Evolutionary conservation across 2,329 filamentous ascomycete genomes (phyloP).

Genomic region (Incumbomyces lentus): DNA sequence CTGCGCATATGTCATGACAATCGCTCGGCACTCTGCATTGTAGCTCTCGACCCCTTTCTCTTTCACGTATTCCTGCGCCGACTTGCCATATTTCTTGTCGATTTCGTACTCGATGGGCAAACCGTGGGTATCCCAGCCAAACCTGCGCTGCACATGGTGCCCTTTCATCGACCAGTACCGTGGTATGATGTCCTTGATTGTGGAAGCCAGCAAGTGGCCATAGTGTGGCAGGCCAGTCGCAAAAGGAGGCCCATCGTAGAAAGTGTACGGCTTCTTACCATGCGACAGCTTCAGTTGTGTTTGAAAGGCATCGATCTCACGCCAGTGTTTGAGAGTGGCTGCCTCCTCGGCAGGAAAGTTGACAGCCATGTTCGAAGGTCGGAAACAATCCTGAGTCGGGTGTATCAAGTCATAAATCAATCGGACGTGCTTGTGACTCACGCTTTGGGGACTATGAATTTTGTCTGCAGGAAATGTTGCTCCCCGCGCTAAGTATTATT

Average conservation of each 20-base stretch:
- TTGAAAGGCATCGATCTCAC: conserved; percentile 82
- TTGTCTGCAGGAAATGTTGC: no score
- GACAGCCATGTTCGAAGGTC: conserved; percentile 56
- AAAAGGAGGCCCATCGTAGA: conserved; percentile 79
- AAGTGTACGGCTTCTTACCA: conserved; percentile 76
- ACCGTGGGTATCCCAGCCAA: conserved; percentile 85
- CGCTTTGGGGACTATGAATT: no score
- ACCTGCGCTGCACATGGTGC: conserved; percentile 72
- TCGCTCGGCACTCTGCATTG: conserved; percentile 74
- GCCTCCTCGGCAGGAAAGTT: conserved; percentile 90
- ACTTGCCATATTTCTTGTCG: conserved; percentile 79
- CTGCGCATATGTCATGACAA: conserved; percentile 73
- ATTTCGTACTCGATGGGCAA: conserved; percentile 88
- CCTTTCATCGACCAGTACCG: conserved; percentile 92
- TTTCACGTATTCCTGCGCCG: conserved; percentile 72
- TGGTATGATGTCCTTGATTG: conserved; percentile 87
- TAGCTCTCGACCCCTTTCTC: conserved; percentile 73
- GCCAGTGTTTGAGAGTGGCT: conserved; percentile 73
- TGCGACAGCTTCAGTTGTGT: conserved; percentile 78
- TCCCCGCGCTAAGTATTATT: no score
- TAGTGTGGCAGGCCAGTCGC: conserved; percentile 48
- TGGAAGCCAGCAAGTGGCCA: conserved; percentile 68
- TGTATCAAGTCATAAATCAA: not conserved
- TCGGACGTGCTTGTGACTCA: conserved; percentile 3
- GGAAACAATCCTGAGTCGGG: not conserved